Base-by-base conservation (phyloP, 1,284 basidiomycete species). In the Athelia psychrophila region DNA sequence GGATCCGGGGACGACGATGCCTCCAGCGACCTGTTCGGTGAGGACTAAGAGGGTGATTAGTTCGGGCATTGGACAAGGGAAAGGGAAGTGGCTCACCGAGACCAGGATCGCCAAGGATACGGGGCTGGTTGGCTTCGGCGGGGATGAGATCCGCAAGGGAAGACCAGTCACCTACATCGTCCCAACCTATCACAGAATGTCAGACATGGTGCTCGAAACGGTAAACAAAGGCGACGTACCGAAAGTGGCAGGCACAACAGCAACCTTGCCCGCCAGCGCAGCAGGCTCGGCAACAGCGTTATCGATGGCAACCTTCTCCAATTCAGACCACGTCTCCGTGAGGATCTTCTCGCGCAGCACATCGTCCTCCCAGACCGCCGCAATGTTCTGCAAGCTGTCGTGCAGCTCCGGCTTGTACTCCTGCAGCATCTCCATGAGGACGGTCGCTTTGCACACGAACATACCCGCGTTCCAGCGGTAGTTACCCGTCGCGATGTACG, bases 391-490 rank as follows among this genome's bases (percentile, higher is more conserved):
- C 35, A 92, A 71, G 2, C 85, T 87, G 3, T 81, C 79, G 52
- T 83, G 71, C 54, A 92, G 61, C 23, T 84, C 84, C 10, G 86
- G 86, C 61, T 86, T 84, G 70, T 90, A 87, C 61, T 86, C 80
- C 58, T 81, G 74, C 55, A 91, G 67, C 23, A 91, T 73, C 52
- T 83, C 70, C 71, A 92, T 74, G 25, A 92, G 73, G 61, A 88
- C 79, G 15, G 79, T 72, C 2, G 89, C 89, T 67, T 83, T 88
- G 18, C 81, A 86, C 33, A 92, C 89, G 71, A 92, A 92, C 89
- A 92, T 92, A 57, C 89, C 89, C 9, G 88, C 89, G 62, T 92
- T 92, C 89, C 89, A 92, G 54, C 88, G 81, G 67, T 92, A 92
- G 60, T 80, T 86, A 66, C 89, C 90, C 19, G 88, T 91, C 44